Base-by-base conservation (phyloP, 2,329 filamentous ascomycete genomes). In the Phaeosphaeria sp. region DNA sequence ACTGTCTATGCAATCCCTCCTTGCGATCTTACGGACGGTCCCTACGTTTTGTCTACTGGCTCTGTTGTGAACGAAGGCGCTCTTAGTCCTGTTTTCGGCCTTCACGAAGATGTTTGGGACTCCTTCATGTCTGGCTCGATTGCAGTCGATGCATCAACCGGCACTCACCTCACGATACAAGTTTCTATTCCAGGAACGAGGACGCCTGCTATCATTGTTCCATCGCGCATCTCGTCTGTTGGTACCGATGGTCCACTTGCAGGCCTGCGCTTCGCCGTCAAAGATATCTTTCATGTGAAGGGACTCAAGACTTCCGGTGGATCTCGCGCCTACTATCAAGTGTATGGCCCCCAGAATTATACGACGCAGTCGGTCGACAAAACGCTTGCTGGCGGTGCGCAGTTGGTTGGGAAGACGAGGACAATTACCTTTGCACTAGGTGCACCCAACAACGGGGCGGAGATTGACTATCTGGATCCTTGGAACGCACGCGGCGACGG, bases 391-490 rank as follows among this genome's bases (percentile, higher is more conserved):
- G 21, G 21, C n/a, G 42, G n/a, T 22, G 42, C 42, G 6, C 18
- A 21, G 23, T 10, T 33, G 30, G n/a, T 85, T 0, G 83, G 83
- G 1, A 85, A 84, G 70, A 83, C 81, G 13, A 83, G 82, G 59
- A 79, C 78, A 2, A 74, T 77, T 0, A 80, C 82, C 57, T 79
- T 85, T 44, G 78, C 77, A 10, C 66, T 50, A 3, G 54, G 56
- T 13, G 59, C 30, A 58, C 23, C 43, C 55, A 46, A 41, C 55
- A 13, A 50, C 21, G 15, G 48, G 54, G 46, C 46, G 18, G 30
- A 36, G 39, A 25, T 62, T 13, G 55, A 62, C 23, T 56, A 49
- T n/a, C 23, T 43, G 15, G 52, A 52, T 22, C 62, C 67, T 10
- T 71, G 60, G 47, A 72, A 72, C 46, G 67, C 67, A 13, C 61